phyloP scores from a whole-genome alignment of 345 rosid genomes.

The Eucalyptus globulus region DNA sequence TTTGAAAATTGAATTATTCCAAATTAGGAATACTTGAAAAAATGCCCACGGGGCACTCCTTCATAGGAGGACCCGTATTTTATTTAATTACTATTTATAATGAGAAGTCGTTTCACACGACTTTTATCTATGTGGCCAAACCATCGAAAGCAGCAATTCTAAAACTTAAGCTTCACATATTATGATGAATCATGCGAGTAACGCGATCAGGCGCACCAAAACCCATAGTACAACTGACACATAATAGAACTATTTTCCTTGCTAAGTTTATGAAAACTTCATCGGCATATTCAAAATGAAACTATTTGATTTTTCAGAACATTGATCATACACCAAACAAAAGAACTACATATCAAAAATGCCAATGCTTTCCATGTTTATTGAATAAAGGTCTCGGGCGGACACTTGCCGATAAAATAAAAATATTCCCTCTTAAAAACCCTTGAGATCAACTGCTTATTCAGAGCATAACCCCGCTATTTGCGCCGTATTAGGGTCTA shows the following conservation, averaged over 20 bases:
- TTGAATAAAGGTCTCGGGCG: not conserved
- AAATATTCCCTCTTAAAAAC: not conserved
- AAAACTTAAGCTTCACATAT: not conserved
- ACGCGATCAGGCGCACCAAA: accelerated
- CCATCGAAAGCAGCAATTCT: not conserved
- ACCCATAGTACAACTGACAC: not conserved
- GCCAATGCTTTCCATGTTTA: not conserved
- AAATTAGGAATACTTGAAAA: not conserved
- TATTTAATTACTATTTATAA: not conserved
- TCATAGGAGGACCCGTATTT: not conserved
- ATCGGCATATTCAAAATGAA: not conserved
- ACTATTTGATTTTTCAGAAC: not conserved
- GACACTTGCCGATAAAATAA: not conserved
- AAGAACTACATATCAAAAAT: not conserved
- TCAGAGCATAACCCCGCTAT: not conserved
- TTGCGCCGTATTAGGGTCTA: not conserved
- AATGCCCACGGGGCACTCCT: not conserved
- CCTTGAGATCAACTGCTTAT: not conserved
- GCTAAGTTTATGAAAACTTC: not conserved
- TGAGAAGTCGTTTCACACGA: not conserved
- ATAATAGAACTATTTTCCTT: not conserved
- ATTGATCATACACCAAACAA: not conserved
- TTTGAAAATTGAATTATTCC: not conserved
- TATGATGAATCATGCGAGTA: not conserved
- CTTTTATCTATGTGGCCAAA: not conserved